Evolutionary conservation across 257 asterid species (phyloP), one percentile per base, ranked within the genome.

Genomic region (Solanum pimpinellifolium): DNA sequence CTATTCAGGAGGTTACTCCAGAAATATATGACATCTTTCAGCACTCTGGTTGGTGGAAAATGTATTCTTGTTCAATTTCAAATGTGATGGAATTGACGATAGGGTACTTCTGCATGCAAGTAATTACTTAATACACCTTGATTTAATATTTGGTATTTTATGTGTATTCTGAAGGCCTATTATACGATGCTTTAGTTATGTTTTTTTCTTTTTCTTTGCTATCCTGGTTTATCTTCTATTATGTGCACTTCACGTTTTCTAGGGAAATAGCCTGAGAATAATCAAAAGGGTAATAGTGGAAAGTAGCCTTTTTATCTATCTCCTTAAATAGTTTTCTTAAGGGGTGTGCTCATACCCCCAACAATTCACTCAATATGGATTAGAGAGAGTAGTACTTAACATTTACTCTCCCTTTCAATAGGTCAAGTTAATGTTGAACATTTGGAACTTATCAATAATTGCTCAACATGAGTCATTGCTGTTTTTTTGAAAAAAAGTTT

Each of bases 71-170:
- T 91, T 96, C 99, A 25, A 88, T 96, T 31, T 35, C 97, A 70
- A 87, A 90, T 56, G 92, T 86, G 59, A 83, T 52, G 56, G 91
- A 88, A 75, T 29, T 90, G 87, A 89, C 93, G 15, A 91, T 91
- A 88, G 90, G 83, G 80, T 97, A 97, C 91, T 97, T 94, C 93
- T 97, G 99, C 93, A 92, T 97, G 95, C 99, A 95, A 98, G 99
- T 96, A 69, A 88, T 56, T 80, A 29, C 10, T 29, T 29, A 80
- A 29, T 80, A 80, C 68, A 49, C 85, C 68, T 80, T 80, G 11
- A 49, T 16, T 42, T 4, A 44, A 42, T 47, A 80, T 3, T 47
- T 27, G 84, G 29, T 16, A 78, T 27, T 21, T 46, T 47, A 15
- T 44, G 84, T 77, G 84, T 78, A 42, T 13, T 44, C 49, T 20